phyloP scores from a whole-genome alignment of 805 yeast genomes.

The Kurtzmaniella fragi region DNA sequence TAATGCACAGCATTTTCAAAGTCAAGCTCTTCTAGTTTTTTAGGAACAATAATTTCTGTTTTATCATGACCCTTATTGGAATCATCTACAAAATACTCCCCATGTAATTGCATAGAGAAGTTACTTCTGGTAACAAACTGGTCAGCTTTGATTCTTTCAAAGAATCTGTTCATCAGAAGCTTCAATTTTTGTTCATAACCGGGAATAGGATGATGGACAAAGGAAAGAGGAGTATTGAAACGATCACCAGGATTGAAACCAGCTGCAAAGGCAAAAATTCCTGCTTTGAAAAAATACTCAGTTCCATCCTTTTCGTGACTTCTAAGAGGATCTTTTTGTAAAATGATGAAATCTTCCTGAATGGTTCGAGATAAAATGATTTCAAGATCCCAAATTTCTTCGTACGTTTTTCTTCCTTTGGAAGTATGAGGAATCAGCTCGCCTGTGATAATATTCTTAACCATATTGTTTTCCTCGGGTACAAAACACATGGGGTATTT shows the following conservation, averaged over 20 bases:
- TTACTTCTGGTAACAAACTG: slow-evolving; percentile 36
- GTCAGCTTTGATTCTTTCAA: slow-evolving; percentile 29
- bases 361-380: slow-evolving; percentile 23
- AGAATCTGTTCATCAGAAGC: slow-evolving; percentile 37
- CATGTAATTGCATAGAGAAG: slow-evolving; percentile 37
- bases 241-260: slow-evolving; percentile 37
- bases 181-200: slow-evolving; percentile 36
- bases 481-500: slow-evolving; percentile 37
- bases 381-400: slow-evolving; percentile 14
- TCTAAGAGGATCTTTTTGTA: slow-evolving; percentile 28
- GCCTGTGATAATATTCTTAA: slow-evolving; percentile 24
- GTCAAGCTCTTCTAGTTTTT: slow-evolving; percentile 27
- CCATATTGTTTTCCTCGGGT: slow-evolving; percentile 8
- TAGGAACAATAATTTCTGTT: slow-evolving; percentile 21
- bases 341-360: slow-evolving; percentile 38
- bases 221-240: slow-evolving; percentile 32
- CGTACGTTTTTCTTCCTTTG: neutral
- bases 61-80: slow-evolving; percentile 35
- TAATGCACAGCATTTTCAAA: slow-evolving; percentile 36
- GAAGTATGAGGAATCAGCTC: slow-evolving; percentile 16
- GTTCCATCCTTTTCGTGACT: slow-evolving; percentile 23
- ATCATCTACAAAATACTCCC: slow-evolving; percentile 31
- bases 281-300: slow-evolving; percentile 40
- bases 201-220: slow-evolving; percentile 39
- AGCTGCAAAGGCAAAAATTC: slow-evolving; percentile 42